Evolutionary conservation across 129 eudicot species (phyloP), one percentile per base, ranked within the genome.

Genomic region (Centaurea solstitialis): DNA sequence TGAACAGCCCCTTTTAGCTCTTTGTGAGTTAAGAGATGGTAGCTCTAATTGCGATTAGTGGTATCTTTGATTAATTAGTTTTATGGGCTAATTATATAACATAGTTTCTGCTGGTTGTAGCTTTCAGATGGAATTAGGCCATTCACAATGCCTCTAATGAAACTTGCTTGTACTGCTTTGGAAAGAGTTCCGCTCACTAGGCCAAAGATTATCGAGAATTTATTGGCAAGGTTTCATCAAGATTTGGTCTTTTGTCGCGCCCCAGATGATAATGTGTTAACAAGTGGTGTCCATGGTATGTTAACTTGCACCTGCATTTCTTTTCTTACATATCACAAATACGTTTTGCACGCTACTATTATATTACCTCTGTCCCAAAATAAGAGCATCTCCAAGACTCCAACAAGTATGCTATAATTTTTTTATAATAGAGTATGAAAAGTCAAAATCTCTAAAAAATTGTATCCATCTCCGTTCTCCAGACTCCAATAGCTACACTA

Each of bases 141-240:
- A 73, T 96, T 96, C 70, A 96, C 99, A 17, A 96, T 96, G 99
- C 99, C 99, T 57, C 85, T 96, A 79, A 96, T 96, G 99, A 87
- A 82, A 81, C 93, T 96, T 83, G 93, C 98, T 2, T 96, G 98
- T 76, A 93, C 98, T 11, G 98, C 99, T 57, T 79, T 95, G 76
- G 99, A 95, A 85, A 89, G 99, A 89, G 98, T 95, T 81, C 98
- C 99, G 0, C 83, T 95, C 15, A 87, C 90, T 39, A 87, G 98
- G 72, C 76, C 82, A 0, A 85, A 84, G 80, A 84, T 92, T 50
- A 93, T 95, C 12, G 90, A 91, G 10, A 68, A 88, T 70, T 79
- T 95, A 88, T 88, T 93, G 91, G 67, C 67, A 72, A 89, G 81
- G 76, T 93, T 95, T 74, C 87, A 86, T 86, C 94, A 89, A 82